phyloP scores from a whole-genome alignment of 768 basidiomycete genomes.

The Flagelloscypha sp. region DNA sequence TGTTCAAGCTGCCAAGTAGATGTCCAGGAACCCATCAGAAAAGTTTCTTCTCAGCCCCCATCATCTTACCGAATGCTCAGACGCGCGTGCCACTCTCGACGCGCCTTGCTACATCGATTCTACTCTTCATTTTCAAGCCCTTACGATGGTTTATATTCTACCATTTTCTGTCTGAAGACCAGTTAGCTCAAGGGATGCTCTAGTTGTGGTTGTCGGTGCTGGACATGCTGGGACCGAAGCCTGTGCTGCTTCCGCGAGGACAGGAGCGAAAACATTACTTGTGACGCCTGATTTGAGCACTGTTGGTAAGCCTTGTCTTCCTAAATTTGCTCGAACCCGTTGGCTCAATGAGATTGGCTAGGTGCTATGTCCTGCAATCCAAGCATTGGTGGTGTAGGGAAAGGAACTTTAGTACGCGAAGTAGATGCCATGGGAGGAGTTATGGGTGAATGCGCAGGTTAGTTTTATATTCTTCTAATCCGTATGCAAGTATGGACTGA shows the following conservation, averaged over 20 bases:
- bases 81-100: too few species aligned
- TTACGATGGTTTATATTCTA: too few species aligned
- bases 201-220: constrained; percentile 85
- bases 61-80: too few species aligned
- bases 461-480: constrained; percentile 13
- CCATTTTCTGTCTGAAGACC: too few species aligned
- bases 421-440: constrained; percentile 86
- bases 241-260: constrained; percentile 76
- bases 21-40: too few species aligned
- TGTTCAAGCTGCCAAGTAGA: too few species aligned
- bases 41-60: too few species aligned
- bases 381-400: constrained; percentile 86
- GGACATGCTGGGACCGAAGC: constrained; percentile 94
- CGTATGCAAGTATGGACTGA: background rate
- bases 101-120: too few species aligned
- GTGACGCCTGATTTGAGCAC: constrained; percentile 77
- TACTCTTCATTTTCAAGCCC: too few species aligned
- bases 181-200: too few species aligned
- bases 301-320: constrained; percentile 66
- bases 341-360: too few species aligned
- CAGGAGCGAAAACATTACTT: constrained; percentile 73
- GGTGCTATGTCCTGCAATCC: constrained; percentile 83
- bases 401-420: constrained; percentile 86
- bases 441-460: constrained; percentile 77
- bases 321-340: too few species aligned